phyloP scores from a whole-genome alignment of 371 early-diverging fungal species.

The Syncephalastrum racemosum region DNA sequence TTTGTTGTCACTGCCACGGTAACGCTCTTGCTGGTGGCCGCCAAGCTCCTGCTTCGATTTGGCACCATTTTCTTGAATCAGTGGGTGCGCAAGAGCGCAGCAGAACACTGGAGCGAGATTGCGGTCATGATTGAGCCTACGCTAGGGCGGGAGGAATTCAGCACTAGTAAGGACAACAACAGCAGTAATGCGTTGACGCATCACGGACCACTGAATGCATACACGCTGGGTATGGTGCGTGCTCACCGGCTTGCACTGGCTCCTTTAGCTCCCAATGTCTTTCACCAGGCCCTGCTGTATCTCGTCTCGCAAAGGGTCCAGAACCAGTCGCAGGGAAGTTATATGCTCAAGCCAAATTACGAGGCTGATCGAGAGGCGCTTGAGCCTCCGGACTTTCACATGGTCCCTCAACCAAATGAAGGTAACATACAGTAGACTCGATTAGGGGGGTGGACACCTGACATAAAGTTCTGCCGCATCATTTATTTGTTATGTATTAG shows the following conservation, averaged over 20 bases:
- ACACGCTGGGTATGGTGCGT: constrained; percentile 6
- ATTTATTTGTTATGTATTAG: background rate
- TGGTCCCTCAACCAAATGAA: constrained; percentile 34
- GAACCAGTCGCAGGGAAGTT: constrained; percentile 17
- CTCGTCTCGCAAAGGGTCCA: constrained; percentile 26
- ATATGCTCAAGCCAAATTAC: constrained; percentile 22
- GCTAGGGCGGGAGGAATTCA: constrained; percentile 21
- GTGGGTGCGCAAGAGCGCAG: no score
- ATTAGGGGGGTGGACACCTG: no score
- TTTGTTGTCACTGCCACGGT: constrained; percentile 31
- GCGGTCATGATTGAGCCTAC: constrained; percentile 22
- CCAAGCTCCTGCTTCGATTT: constrained; percentile 11
- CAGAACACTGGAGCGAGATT: constrained; percentile 6
- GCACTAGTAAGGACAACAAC: constrained; percentile 13
- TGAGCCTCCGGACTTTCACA: constrained; percentile 33
- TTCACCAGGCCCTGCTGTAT: constrained; percentile 28
- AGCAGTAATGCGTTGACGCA: background rate
- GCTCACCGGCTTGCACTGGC: constrained; percentile 11
- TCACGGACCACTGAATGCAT: constrained; percentile 7
- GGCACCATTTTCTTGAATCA: no score
- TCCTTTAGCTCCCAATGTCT: constrained; percentile 26
- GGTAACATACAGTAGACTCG: constrained; percentile 12
- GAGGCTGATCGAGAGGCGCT: constrained; percentile 21
- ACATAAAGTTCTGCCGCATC: no score
- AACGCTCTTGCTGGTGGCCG: constrained; percentile 24